Base-by-base conservation (phyloP, 2,329 filamentous ascomycete genomes). In the Fusarium sp. region DNA sequence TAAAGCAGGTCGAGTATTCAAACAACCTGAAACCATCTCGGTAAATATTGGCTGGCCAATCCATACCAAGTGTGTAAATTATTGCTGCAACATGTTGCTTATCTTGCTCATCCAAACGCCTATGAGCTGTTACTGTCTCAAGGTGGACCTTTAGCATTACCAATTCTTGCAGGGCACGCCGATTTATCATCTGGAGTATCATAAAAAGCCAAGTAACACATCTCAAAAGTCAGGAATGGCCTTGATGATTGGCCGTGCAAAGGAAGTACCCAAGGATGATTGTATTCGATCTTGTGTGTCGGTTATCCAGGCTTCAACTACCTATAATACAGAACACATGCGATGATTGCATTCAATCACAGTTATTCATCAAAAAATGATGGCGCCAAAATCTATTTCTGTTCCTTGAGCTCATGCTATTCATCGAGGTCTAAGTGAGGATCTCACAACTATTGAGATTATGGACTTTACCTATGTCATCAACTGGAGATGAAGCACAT, bases 391-490 rank as follows among this genome's bases (percentile, higher is more conserved):
- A n/a, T n/a, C n/a, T n/a, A n/a, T n/a, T n/a, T n/a, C n/a, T 27
- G 10, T 20, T 20, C 6, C 2, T 40, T 2, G 9, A 6, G n/a
- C n/a, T 20, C 0, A 22, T 22, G n/a, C 3, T 14, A 22, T 11
- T 8, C 6, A 11, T n/a, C n/a, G 40, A 7, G 3, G 5, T n/a
- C 3, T 20, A 2, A 22, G n/a, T n/a, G 6, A 22, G 11, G 1
- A 11, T 1, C 4, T 8, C n/a, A 14, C 20, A 0, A 22, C 20
- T 3, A 11, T 22, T 42, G 11, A 3, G 40, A 11, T 8, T 6
- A 7, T 42, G 12, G 11, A 5, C 12, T 42, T 22, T 1, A 11
- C 22, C 3, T 10, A 6, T 22, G n/a, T 42, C 6, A 3, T 1
- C 6, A 5, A 2, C 6, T 17, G 5, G 6, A 11, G 40, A 22